Percentiles rank a stretch among this genome's conserved stretches.
phyloP scores from a whole-genome alignment of 1,139 yeast species.

The Geotrichum histeridarum region DNA sequence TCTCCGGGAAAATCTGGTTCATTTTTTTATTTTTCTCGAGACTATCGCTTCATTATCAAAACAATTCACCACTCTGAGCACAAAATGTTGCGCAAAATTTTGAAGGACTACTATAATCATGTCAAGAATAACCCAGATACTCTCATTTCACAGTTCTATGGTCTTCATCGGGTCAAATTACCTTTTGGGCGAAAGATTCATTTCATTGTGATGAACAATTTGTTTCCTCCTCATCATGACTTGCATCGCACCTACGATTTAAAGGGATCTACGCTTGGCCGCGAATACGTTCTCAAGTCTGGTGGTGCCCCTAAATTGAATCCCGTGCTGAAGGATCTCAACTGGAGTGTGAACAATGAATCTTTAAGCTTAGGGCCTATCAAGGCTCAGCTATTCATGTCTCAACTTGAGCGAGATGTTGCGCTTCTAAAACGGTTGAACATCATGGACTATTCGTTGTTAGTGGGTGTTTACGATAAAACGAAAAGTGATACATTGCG shows the following conservation, averaged over 20 bases:
- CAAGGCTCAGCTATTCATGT: conserved; percentile 53
- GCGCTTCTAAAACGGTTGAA: conserved; percentile 63
- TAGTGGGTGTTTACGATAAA: conserved; percentile 81
- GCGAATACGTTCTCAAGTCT: conserved; percentile 39
- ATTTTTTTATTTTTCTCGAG: conserved; percentile 90
- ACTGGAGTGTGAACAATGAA: conserved; percentile 70
- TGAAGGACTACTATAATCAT: conserved; percentile 74
- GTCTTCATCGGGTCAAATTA: conserved; percentile 88
- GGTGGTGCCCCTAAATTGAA: conserved; percentile 24
- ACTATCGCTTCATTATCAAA: conserved; percentile 88
- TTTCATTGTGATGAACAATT: conserved; percentile 92
- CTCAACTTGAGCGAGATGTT: conserved; percentile 74
- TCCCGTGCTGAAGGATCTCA: conserved; percentile 71
- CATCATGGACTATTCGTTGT: conserved; percentile 91
- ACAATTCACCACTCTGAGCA: conserved; percentile 95
- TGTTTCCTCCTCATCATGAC: conserved; percentile 91
- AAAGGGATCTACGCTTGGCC: conserved; percentile 90
- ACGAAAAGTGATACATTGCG: conserved; percentile 47
- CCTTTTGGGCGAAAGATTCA: conserved; percentile 83
- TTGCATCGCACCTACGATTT: conserved; percentile 83
- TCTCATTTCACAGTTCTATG: conserved; percentile 86
- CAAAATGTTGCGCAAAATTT: conserved; percentile 66
- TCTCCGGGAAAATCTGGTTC: conserved; percentile 98
- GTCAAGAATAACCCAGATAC: conserved; percentile 84
- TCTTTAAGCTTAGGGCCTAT: conserved; percentile 67